Conservation (phyloP, 345 rosid species). For the Cardiospermum halicacabum region DNA sequence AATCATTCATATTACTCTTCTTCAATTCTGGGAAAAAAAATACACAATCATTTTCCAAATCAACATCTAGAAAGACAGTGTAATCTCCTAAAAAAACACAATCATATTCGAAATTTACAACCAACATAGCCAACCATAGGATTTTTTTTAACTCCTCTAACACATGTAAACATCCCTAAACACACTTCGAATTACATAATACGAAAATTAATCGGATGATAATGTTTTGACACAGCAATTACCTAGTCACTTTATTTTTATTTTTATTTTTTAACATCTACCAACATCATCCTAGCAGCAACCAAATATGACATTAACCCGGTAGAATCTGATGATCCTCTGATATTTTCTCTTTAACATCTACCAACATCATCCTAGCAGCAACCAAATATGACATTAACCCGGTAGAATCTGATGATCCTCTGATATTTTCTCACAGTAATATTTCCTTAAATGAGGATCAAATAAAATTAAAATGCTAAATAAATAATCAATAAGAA, state of each 20-base stretch:
- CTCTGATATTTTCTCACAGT: background rate
- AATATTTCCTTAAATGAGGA: background rate
- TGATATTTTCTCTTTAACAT: background rate
- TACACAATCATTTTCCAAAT: background rate
- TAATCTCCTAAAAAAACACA: too few species aligned
- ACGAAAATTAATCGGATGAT: too few species aligned
- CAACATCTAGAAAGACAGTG: background rate
- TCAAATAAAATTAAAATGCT: background rate
- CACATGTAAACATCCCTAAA: too few species aligned
- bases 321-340: background rate
- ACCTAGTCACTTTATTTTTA: conserved; percentile 3
- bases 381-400: background rate
- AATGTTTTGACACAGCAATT: background rate
- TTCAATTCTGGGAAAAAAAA: background rate
- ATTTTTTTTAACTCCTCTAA: too few species aligned
- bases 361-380: too few species aligned
- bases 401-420: background rate
- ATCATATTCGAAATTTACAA: too few species aligned
- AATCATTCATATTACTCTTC: conserved; percentile 30
- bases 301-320: background rate
- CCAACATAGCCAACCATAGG: too few species aligned
- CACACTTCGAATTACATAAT: too few species aligned
- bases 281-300: background rate
- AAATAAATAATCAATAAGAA: background rate
- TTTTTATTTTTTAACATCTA: background rate